Percentiles rank a stretch among this genome's conserved stretches.
These are phyloP conservation scores for Phyllosticta capitalensis DNA, from an alignment of 2,329 filamentous ascomycete species.

Conservation along the genomic window DNA sequence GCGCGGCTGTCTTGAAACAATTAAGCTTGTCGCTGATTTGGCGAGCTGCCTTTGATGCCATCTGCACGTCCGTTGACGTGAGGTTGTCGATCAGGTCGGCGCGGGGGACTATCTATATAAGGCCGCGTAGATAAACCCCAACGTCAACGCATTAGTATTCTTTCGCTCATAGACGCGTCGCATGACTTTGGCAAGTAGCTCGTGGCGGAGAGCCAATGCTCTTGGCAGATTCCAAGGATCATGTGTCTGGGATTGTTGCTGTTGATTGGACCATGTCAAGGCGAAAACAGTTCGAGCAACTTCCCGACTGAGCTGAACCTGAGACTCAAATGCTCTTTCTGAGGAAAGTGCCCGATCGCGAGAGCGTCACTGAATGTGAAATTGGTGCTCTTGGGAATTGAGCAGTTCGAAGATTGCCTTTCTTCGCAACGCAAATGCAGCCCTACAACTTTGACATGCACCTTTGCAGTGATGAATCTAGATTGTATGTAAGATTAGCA, in stretches of 20 bases:
- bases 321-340: too few relatives aligned
- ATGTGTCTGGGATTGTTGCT: background rate
- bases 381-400: background rate
- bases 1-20: background rate
- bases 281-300: too few relatives aligned
- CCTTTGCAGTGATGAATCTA: background rate
- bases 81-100: background rate
- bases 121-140: background rate
- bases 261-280: too few relatives aligned
- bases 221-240: background rate
- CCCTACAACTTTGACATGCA: too few relatives aligned
- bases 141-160: background rate
- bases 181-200: background rate
- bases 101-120: background rate
- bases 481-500: background rate
- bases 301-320: too few relatives aligned
- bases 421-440: too few relatives aligned
- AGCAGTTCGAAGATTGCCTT: background rate
- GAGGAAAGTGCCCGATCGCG: too few relatives aligned
- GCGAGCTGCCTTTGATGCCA: slow-evolving; percentile 4
- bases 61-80: background rate
- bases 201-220: background rate
- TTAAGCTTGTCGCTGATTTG: background rate
- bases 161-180: background rate
- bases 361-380: too few relatives aligned